These are phyloP conservation scores for Fusarium brevicatenulatum DNA, from an alignment of 2,329 filamentous ascomycete genomes.

Conservation along the genomic window DNA sequence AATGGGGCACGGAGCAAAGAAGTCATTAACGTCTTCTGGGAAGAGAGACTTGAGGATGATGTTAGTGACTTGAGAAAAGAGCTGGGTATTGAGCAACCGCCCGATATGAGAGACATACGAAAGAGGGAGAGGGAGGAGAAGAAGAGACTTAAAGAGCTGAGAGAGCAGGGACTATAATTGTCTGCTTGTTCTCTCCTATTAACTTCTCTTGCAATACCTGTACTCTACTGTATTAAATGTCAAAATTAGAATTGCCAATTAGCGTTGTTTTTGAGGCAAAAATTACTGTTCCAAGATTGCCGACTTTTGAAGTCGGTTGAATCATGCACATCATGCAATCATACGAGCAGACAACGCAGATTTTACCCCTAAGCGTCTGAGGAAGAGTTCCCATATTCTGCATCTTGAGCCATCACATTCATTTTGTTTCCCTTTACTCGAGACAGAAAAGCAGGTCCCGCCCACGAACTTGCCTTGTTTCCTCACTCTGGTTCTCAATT, in stretches of 20 bases:
- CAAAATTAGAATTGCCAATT: background rate
- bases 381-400: background rate
- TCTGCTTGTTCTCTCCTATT: background rate
- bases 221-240: constrained; percentile 14
- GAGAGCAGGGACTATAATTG: constrained; percentile 37
- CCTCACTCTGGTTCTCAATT: background rate
- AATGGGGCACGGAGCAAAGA: constrained; percentile 83
- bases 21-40: constrained; percentile 97
- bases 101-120: constrained; percentile 83
- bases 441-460: constrained; percentile 15
- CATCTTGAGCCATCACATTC: background rate
- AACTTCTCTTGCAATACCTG: background rate
- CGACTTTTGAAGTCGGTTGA: background rate
- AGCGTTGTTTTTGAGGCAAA: constrained; percentile 2
- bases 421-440: constrained; percentile 14
- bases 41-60: constrained; percentile 88
- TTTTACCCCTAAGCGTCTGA: background rate
- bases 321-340: background rate
- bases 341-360: background rate
- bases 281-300: background rate
- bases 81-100: constrained; percentile 87
- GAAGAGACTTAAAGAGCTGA: constrained; percentile 67
- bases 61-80: constrained; percentile 78
- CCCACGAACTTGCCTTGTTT: background rate
- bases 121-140: constrained; percentile 75